Evolutionary conservation across 371 early-diverging fungal genomes (phyloP), one percentile per base, ranked within the genome.

Genomic region (Mucor sp.): DNA sequence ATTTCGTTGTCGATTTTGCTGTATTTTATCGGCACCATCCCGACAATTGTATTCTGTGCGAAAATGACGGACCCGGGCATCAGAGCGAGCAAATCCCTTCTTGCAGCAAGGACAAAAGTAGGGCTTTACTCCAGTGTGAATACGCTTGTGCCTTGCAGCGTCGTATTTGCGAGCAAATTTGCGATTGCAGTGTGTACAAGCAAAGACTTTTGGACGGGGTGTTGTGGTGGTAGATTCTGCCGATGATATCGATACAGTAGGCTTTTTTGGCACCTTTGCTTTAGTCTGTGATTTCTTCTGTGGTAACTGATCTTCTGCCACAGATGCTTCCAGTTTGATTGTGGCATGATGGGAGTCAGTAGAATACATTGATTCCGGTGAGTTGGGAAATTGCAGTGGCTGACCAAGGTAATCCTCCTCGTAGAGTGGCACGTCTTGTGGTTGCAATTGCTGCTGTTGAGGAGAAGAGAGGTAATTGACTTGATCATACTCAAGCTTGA

Each of bases 41-140:
- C 75, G 62, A 61, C 86, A 85, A 3, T 60, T 56, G 1, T 66
- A 68, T 65, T 82, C 86, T 27, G 77, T 74, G n/a, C 78, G 78
- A 33, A 85, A 78, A 65, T 88, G 88, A 6, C 86, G 76, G n/a
- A 75, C 71, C 21, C 86, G 74, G 14, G 89, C 90, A 79, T 90
- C 90, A 1, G 89, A 87, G 23, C 90, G 82, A 2, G 88, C 86
- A 74, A 90, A 90, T 0, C 80, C 71, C 68, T 89, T 86, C 39
- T 78, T 76, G 58, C 90, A 89, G 23, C 82, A 81, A 27, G 77
- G 69, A 62, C 90, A 90, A 14, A 63, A 56, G 63, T 86, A 89
- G 0, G 89, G 89, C 43, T 87, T 88, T 12, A 74, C 83, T 6
- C 89, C 89, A 1, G 91, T 88, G 55, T 90, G 90, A 14, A 89